Conservation (phyloP, 768 basidiomycete genomes). For the Pleurotus platypus region DNA sequence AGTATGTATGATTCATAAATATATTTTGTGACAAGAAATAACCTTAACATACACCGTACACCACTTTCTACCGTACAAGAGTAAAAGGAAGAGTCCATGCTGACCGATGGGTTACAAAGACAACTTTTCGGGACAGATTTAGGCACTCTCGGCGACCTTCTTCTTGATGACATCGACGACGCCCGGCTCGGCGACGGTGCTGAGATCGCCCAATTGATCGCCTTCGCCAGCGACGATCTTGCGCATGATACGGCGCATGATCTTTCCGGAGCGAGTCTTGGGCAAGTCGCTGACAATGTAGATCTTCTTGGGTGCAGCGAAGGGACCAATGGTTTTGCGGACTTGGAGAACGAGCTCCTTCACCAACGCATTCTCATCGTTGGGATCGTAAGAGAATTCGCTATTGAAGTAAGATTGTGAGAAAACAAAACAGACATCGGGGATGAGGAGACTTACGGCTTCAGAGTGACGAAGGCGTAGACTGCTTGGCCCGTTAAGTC, state of each 20-base stretch:
- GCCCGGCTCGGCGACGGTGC: slow-evolving; percentile 85
- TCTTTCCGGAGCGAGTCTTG: slow-evolving; percentile 96
- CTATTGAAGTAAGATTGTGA: slow-evolving; percentile 25
- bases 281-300: slow-evolving; percentile 81
- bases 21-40: no score
- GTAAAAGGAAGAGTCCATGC: no score
- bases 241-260: slow-evolving; percentile 94
- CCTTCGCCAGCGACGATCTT: slow-evolving; percentile 95
- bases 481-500: slow-evolving; percentile 93
- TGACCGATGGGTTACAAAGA: no score
- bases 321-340: slow-evolving; percentile 96
- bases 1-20: no score
- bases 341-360: slow-evolving; percentile 96
- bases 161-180: slow-evolving; percentile 83
- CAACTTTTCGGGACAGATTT: background rate
- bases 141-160: slow-evolving; percentile 55
- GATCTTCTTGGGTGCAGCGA: slow-evolving; percentile 95
- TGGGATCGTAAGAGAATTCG: slow-evolving; percentile 75
- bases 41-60: no score
- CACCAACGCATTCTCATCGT: slow-evolving; percentile 62
- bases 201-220: slow-evolving; percentile 93
- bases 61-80: no score
- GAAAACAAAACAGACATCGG: background rate
- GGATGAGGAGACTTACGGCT: slow-evolving; percentile 60
- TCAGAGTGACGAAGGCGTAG: slow-evolving; percentile 90